Conservation (phyloP, 2,329 filamentous ascomycete genomes). For the Lizonia empirigonia region DNA sequence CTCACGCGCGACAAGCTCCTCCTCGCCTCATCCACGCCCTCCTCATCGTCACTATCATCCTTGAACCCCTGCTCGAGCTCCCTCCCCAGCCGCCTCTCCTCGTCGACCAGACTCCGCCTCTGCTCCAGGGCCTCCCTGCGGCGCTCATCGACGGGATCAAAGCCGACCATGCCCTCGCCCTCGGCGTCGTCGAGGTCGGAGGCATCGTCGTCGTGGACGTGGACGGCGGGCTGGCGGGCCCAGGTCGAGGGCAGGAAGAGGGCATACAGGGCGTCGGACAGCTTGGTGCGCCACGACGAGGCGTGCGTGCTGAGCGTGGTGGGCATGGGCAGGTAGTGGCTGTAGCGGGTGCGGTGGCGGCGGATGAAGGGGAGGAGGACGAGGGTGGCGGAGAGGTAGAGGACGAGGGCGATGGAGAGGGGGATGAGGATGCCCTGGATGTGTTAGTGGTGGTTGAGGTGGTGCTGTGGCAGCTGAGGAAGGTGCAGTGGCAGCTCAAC, state of each 20-base stretch:
- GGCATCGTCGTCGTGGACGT: constrained; percentile 46
- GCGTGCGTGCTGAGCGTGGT: constrained; percentile 20
- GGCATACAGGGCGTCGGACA: constrained; percentile 45
- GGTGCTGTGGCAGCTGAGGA: too few species aligned
- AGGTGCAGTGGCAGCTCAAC: too few species aligned
- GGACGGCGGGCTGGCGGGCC: constrained; percentile 28
- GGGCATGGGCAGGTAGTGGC: constrained; percentile 52
- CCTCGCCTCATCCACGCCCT: constrained; percentile 27
- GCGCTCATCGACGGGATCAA: constrained; percentile 46
- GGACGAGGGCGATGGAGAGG: constrained; percentile 50
- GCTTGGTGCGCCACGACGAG: constrained; percentile 38
- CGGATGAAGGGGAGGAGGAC: constrained; percentile 52
- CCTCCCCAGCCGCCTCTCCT: constrained; percentile 70
- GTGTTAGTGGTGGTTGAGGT: constrained; percentile 14
- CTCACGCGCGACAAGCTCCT: constrained; percentile 11
- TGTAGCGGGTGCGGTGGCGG: constrained; percentile 52
- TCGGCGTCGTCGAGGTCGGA: constrained; percentile 52
- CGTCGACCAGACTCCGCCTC: constrained; percentile 52
- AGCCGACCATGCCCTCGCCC: constrained; percentile 56
- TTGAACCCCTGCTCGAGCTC: constrained; percentile 79
- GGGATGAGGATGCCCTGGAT: constrained; percentile 53
- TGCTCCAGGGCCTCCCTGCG: constrained; percentile 49
- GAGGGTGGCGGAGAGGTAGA: constrained; percentile 52
- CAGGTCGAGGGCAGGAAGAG: constrained; percentile 43
- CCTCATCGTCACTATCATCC: constrained; percentile 72